Percentiles rank a stretch among this genome's conserved stretches.
Conservation (phyloP, 2,329 filamentous ascomycete genomes). For the Epichloe coenophiala region DNA sequence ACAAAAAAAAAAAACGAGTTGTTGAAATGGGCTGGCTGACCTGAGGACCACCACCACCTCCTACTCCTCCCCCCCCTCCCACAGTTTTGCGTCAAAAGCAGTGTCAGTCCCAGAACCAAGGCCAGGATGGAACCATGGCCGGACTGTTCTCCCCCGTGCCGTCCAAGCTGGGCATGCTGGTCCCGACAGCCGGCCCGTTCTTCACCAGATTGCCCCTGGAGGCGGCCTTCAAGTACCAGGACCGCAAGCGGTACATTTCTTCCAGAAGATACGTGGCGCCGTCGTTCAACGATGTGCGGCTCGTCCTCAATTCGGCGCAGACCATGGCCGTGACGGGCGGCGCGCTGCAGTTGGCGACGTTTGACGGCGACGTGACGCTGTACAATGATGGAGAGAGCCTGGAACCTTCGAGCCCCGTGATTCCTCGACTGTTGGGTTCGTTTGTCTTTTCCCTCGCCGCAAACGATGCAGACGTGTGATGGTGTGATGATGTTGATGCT, state of each 20-base stretch:
- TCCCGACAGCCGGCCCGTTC: slow-evolving; percentile 84
- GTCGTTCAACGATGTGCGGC: slow-evolving; percentile 89
- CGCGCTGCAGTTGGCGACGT: slow-evolving; percentile 74
- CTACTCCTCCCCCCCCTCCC: no score
- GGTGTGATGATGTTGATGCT: no score
- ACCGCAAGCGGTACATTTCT: slow-evolving; percentile 73
- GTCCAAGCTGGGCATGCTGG: slow-evolving; percentile 84
- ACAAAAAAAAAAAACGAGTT: no score
- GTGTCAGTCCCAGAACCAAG: slow-evolving; percentile 2
- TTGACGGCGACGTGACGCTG: slow-evolving; percentile 93
- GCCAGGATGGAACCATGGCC: neutral
- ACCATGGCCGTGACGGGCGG: slow-evolving; percentile 77
- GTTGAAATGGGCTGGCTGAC: neutral
- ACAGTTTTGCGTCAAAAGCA: slow-evolving; percentile 54
- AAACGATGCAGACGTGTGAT: neutral
- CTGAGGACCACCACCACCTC: no score
- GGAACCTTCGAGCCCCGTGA: slow-evolving; percentile 61
- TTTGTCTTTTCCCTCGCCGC: neutral
- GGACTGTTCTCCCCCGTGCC: slow-evolving; percentile 31
- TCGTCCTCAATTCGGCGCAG: slow-evolving; percentile 90
- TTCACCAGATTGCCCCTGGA: slow-evolving; percentile 81
- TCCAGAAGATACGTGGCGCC: slow-evolving; percentile 86
- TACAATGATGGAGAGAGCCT: slow-evolving; percentile 83
- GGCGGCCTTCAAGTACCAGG: slow-evolving; percentile 85
- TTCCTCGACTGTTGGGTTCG: slow-evolving; percentile 44